Evolutionary conservation across 1,284 basidiomycete genomes (phyloP).

Genomic region (Spongispora temasekensis): DNA sequence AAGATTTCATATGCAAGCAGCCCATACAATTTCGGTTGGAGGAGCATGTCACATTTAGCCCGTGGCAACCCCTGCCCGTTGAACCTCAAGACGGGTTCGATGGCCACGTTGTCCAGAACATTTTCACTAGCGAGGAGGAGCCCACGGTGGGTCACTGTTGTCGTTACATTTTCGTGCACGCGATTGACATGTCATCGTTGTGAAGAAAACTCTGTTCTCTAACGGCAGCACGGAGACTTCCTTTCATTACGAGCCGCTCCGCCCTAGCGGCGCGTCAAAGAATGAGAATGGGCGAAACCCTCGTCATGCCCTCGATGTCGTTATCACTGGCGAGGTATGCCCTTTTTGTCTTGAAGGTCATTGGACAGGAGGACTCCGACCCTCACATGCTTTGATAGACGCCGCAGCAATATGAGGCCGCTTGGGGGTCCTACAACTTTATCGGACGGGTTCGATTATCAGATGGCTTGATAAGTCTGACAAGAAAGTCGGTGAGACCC

Average conservation of each 20-base stretch:
- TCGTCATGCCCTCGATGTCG: slow-evolving; percentile 38
- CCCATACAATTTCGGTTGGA: slow-evolving; percentile 37
- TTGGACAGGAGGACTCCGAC: slow-evolving; percentile 14
- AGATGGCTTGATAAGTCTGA: slow-evolving; percentile 52
- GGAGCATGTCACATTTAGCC: slow-evolving; percentile 33
- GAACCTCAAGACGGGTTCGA: slow-evolving; percentile 26
- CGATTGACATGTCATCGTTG: slow-evolving; percentile 25
- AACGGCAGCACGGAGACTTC: slow-evolving; percentile 28
- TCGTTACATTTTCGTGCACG: slow-evolving; percentile 3
- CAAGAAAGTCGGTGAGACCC: slow-evolving; percentile 34
- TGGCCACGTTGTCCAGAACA: slow-evolving; percentile 24
- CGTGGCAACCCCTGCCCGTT: slow-evolving; percentile 35
- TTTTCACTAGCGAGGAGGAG: slow-evolving; percentile 27
- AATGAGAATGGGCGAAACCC: slow-evolving; percentile 26
- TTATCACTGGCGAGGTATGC: slow-evolving; percentile 37
- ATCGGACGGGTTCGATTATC: slow-evolving; percentile 50
- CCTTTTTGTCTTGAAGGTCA: slow-evolving; percentile 20
- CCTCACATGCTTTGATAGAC: slow-evolving; percentile 34
- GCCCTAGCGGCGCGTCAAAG: slow-evolving; percentile 29
- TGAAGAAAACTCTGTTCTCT: slow-evolving; percentile 30
- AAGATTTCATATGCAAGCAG: slow-evolving; percentile 36
- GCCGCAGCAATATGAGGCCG: slow-evolving; percentile 31
- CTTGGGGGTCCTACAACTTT: slow-evolving; percentile 42
- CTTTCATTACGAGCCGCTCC: slow-evolving; percentile 37
- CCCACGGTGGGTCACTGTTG: slow-evolving; percentile 22